A percentile compares a stretch with the other conserved stretches of the same genome.
phyloP scores from a whole-genome alignment of 148 eudicot genomes.

The Tetragonia tetragonoides region DNA sequence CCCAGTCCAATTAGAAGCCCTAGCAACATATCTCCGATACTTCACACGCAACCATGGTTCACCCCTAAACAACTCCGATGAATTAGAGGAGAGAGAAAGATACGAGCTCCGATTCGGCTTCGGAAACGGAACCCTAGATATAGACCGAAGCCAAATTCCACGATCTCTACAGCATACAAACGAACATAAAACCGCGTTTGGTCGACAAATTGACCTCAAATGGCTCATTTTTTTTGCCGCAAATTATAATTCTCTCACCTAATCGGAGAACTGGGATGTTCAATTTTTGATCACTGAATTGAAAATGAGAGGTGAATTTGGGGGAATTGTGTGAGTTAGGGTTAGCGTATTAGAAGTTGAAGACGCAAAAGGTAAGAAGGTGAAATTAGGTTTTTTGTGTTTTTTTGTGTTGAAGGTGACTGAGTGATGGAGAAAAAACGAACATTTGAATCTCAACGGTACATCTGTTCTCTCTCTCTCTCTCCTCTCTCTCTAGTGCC shows the following conservation, averaged over 20 bases:
- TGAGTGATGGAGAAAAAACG: constrained; percentile 7
- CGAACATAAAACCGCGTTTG: constrained; percentile 56
- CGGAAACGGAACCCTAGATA: constrained; percentile 35
- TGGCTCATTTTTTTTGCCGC: constrained; percentile 46
- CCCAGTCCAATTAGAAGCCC: constrained; percentile 71
- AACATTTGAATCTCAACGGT: constrained; percentile 17
- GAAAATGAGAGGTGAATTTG: background rate
- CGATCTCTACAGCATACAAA: constrained; percentile 41
- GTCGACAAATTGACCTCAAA: constrained; percentile 58
- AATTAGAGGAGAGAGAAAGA: constrained; percentile 25
- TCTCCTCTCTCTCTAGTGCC: too few relatives aligned
- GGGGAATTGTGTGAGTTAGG: constrained; percentile 9
- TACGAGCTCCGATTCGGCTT: constrained; percentile 30
- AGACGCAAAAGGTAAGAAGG: constrained; percentile 25
- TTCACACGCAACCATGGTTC: constrained; percentile 37
- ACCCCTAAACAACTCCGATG: constrained; percentile 18
- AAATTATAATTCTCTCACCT: background rate
- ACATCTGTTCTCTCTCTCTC: background rate
- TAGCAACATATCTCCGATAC: constrained; percentile 50
- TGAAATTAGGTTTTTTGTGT: background rate
- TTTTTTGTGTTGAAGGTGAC: background rate
- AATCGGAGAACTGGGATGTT: background rate
- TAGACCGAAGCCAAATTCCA: constrained; percentile 23
- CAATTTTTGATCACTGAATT: background rate
- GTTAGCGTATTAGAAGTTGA: background rate